Percentiles rank a stretch among this genome's conserved stretches.
These are phyloP conservation scores for Lyophyllum semitale DNA, from an alignment of 768 basidiomycete species.

Conservation along the genomic window DNA sequence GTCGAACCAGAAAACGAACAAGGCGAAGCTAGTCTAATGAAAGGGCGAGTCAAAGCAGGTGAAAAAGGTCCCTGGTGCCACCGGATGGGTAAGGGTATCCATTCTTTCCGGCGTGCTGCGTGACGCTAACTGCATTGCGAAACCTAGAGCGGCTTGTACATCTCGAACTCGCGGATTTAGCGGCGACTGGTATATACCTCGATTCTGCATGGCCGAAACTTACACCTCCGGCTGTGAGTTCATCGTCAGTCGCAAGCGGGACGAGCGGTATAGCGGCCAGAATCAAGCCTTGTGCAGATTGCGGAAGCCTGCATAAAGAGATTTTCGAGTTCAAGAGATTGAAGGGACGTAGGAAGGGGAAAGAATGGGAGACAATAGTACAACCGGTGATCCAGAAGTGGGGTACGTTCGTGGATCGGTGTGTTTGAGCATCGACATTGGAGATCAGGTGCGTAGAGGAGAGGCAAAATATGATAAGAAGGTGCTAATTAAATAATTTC, in stretches of 20 bases:
- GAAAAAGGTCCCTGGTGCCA: slow-evolving; percentile 66
- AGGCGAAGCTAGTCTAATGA: slow-evolving; percentile 51
- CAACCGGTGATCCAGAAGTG: slow-evolving; percentile 78
- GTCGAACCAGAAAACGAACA: slow-evolving; percentile 35
- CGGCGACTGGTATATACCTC: slow-evolving; percentile 59
- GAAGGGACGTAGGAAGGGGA: slow-evolving; percentile 55
- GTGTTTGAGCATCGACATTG: slow-evolving; percentile 33
- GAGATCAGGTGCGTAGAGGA: too few species aligned
- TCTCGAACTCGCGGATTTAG: slow-evolving; percentile 75
- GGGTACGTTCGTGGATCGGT: slow-evolving; percentile 63
- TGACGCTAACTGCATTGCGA: background rate
- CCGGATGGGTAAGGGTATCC: slow-evolving; percentile 47
- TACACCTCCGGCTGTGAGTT: slow-evolving; percentile 19
- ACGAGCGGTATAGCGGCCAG: slow-evolving; percentile 16
- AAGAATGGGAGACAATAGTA: slow-evolving; percentile 76
- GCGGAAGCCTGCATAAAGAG: slow-evolving; percentile 67
- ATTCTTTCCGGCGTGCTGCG: background rate
- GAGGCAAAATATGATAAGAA: too few species aligned
- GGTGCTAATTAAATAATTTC: too few species aligned
- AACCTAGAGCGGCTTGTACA: slow-evolving; percentile 71
- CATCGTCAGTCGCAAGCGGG: slow-evolving; percentile 19
- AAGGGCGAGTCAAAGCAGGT: slow-evolving; percentile 65
- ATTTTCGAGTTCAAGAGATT: slow-evolving; percentile 75
- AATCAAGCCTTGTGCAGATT: slow-evolving; percentile 38
- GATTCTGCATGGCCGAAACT: slow-evolving; percentile 46